A percentile compares a stretch with the other conserved stretches of the same genome.
Conservation (phyloP, 257 asterid genomes). For the Gentiana macrophylla region DNA sequence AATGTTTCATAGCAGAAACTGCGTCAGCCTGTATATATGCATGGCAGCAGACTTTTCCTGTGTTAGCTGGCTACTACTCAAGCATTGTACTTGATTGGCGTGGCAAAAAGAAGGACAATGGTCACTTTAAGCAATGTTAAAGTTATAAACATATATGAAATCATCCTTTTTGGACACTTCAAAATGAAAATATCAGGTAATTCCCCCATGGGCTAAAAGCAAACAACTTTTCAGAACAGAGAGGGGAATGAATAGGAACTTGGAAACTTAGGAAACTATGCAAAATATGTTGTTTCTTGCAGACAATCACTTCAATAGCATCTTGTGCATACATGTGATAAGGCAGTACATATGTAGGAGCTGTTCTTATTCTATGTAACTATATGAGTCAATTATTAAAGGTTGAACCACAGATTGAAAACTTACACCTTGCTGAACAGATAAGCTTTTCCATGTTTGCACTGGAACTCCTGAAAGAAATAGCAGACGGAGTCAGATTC, state of each 20-base stretch:
- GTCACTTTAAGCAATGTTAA: too few species aligned
- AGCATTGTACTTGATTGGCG: too few species aligned
- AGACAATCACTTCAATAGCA: neutral
- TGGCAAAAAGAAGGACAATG: too few species aligned
- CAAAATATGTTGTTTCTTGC: neutral
- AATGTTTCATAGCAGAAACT: neutral
- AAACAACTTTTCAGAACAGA: neutral
- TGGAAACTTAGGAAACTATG: neutral
- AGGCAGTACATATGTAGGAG: neutral
- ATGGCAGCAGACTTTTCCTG: neutral
- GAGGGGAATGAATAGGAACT: neutral
- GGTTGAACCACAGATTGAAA: slow-evolving; percentile 6
- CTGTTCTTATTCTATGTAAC: too few species aligned
- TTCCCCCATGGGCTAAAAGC: neutral
- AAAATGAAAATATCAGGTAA: too few species aligned
- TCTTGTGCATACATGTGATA: neutral
- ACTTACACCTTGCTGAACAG: slow-evolving; percentile 46
- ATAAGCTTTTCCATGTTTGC: slow-evolving; percentile 43
- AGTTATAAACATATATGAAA: too few species aligned
- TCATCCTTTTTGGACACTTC: too few species aligned
- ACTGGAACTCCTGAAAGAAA: slow-evolving; percentile 32
- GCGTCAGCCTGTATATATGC: neutral
- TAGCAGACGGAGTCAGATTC: slow-evolving; percentile 12
- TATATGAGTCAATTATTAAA: too few species aligned
- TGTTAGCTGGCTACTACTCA: too few species aligned